phyloP scores from a whole-genome alignment of 768 basidiomycete species.

The Pisolithus albus region DNA sequence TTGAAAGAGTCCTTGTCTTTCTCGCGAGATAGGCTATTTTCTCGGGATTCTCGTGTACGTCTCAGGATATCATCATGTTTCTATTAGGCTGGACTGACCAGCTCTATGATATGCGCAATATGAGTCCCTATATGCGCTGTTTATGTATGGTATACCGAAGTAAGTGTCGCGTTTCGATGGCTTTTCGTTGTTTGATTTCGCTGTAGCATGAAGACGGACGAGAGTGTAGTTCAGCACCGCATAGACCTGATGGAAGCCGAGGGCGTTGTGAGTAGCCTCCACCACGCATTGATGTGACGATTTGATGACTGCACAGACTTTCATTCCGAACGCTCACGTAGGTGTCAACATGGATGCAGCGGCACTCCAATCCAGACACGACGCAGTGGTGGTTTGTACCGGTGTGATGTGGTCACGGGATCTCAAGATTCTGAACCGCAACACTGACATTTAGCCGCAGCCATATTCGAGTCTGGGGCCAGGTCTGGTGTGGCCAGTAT shows the following conservation, averaged over 20 bases:
- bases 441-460: constrained; percentile 38
- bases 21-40: no score
- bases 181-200: constrained; percentile 13
- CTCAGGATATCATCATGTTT: no score
- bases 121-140: no score
- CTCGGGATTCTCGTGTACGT: no score
- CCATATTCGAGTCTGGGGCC: no score
- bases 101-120: no score
- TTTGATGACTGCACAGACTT: constrained; percentile 44
- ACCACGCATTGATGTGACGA: neutral
- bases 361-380: constrained; percentile 69
- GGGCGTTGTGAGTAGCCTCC: no score
- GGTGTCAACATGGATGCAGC: constrained; percentile 75
- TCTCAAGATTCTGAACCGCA: no score
- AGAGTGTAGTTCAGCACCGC: constrained; percentile 25
- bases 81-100: no score
- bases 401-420: constrained; percentile 98
- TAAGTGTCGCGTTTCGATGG: constrained; percentile 25
- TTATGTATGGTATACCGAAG: constrained; percentile 98
- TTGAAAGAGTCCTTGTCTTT: no score
- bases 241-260: no score
- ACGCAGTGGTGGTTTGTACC: constrained; percentile 85
- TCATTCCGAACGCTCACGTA: constrained; percentile 80
- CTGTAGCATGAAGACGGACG: constrained; percentile 92
- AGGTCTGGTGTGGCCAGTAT: no score